Base-by-base conservation (phyloP, 306 rosid species). In the Cicer yamashitae region DNA sequence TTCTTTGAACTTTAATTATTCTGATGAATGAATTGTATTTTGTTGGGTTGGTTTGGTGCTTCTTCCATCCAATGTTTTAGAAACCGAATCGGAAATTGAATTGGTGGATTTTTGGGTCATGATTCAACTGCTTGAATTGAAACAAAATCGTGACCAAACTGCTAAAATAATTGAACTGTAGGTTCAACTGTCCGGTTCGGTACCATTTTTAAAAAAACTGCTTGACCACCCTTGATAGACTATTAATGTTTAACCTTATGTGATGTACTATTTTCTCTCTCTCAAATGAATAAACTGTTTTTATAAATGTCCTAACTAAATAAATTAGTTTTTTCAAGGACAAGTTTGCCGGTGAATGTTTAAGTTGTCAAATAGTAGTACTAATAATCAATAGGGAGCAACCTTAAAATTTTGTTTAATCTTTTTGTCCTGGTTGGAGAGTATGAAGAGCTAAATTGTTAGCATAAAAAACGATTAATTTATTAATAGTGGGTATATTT, bases 321-420 rank as follows among this genome's bases (percentile, higher is more conserved):
- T 5, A 53, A 40, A 39, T 7, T 25, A 67, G 39, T 5, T 8
- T 22, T 10, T 37, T 7, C 9, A 3, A 10, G 20, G 18, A 37
- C 50, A 75, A 39, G 10, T 3, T 51, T 34, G 38, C 5, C 9
- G 1, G 17, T 18, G 5, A 44, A 58, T 77, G 4, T 18, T 47
- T 38, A 4, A 41, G 50, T 64, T 64, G 47, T 51, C 50, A 61
- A 22, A 50, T 67, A 10, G 6, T 17, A 14, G 8, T 51, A 51
- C 20, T 18, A 18, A 20, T 51, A 22, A 57, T 57, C 63, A 57
- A 57, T 13, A 11, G n/a, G 53, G 44, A 70, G 60, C 58, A 78
- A n/a, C 53, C 47, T 40, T 47, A 20, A 59, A 69, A 3, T 12
- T 47, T 59, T 58, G 44, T 47, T 20, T 34, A 22, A 22, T 15